Percentiles rank a stretch among this genome's conserved stretches.
These are phyloP conservation scores for Adansonia gregorii DNA, from an alignment of 441 rosid genomes.

Conservation along the genomic window DNA sequence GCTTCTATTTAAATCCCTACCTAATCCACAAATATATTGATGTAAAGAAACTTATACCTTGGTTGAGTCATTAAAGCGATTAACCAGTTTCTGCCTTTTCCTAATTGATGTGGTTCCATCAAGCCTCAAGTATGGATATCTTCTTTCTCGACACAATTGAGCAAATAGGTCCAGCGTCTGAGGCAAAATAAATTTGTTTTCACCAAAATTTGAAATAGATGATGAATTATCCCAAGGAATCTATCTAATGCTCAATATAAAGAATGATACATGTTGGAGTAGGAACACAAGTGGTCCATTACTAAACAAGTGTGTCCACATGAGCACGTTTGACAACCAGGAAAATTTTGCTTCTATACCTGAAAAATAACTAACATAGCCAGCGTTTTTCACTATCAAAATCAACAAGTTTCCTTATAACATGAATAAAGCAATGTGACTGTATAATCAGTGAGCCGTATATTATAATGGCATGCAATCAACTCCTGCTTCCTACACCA, in stretches of 20 bases:
- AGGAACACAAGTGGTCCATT: not conserved
- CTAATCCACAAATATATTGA: constrained; percentile 9
- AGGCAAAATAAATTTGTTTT: constrained; percentile 25
- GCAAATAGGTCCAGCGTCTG: constrained; percentile 99
- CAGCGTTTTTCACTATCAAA: not conserved
- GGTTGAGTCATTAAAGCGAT: constrained; percentile 78
- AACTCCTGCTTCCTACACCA: not conserved
- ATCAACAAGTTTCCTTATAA: constrained; percentile 4
- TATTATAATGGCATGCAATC: not conserved
- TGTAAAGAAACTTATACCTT: constrained; percentile 53
- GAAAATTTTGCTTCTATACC: not conserved
- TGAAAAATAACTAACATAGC: not conserved
- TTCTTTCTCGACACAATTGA: constrained; percentile 96
- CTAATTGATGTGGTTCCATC: constrained; percentile 96
- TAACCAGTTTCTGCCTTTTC: constrained; percentile 95
- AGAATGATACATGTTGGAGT: constrained; percentile 3
- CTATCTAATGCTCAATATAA: constrained; percentile 5
- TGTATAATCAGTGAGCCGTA: not conserved
- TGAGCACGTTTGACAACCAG: constrained; percentile 2
- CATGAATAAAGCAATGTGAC: not conserved
- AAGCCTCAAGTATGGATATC: constrained; percentile 90
- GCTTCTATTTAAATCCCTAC: too few species aligned
- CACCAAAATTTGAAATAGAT: constrained; percentile 7
- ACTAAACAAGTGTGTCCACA: not conserved
- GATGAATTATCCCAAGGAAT: constrained; percentile 16